phyloP scores from a whole-genome alignment of 306 rosid genomes.

The Fragaria nilgerrensis region DNA sequence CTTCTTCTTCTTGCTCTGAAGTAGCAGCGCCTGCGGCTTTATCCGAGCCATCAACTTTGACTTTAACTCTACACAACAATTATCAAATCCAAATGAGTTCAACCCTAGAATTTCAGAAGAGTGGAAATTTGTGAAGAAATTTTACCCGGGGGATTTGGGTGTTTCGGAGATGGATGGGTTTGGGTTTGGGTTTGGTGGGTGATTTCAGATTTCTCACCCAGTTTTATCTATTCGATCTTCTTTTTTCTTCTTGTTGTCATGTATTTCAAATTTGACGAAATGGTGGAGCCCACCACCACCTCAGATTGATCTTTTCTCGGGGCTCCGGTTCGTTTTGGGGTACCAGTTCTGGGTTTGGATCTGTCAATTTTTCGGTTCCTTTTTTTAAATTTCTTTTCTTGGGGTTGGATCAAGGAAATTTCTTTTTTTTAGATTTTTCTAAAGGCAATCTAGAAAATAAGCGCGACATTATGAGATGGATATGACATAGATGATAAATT shows the following conservation, averaged over 20 bases:
- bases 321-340: not conserved
- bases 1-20: conserved; percentile 45
- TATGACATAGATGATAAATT: too few relatives aligned
- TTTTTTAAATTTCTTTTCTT: not conserved
- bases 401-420: not conserved
- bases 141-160: not conserved
- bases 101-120: not conserved
- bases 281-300: not conserved
- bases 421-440: too few relatives aligned
- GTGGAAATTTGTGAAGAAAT: not conserved
- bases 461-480: too few relatives aligned
- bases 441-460: too few relatives aligned
- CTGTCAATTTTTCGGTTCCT: not conserved
- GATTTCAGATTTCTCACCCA: not conserved
- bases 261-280: not conserved
- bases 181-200: not conserved
- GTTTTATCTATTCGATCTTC: not conserved
- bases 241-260: not conserved
- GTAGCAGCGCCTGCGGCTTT: conserved; percentile 40
- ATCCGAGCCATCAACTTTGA: conserved; percentile 35
- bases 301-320: not conserved
- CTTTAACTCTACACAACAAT: conserved; percentile 4
- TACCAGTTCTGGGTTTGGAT: not conserved
- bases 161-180: not conserved
- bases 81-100: not conserved